These are phyloP conservation scores for Chrysoporthe puriensis DNA, from an alignment of 2,329 filamentous ascomycete genomes.

Conservation along the genomic window DNA sequence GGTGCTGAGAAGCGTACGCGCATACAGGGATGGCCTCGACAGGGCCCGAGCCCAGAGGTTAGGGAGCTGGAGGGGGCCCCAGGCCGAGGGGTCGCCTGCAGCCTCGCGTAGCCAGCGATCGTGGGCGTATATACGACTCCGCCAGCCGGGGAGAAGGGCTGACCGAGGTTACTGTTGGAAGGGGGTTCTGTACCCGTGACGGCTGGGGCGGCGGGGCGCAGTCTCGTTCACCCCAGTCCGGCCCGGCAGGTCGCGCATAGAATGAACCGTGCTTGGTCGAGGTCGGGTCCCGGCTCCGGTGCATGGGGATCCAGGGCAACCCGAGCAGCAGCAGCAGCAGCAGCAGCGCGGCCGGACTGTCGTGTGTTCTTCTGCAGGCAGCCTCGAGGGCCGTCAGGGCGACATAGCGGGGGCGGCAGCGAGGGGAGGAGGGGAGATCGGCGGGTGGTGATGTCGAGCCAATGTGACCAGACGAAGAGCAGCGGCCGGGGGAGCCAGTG, in stretches of 20 bases:
- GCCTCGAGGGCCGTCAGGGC: neutral
- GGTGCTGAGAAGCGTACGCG: conserved; percentile 4
- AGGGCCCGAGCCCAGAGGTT: too few relatives aligned
- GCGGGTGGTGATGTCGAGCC: neutral
- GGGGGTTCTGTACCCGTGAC: conserved; percentile 6
- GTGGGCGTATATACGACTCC: conserved; percentile 13
- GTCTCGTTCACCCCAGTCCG: neutral
- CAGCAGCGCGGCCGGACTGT: neutral
- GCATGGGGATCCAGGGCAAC: neutral
- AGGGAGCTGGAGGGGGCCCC: conserved; percentile 12
- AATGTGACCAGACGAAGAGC: neutral
- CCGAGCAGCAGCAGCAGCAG: neutral
- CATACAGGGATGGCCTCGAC: conserved; percentile 2
- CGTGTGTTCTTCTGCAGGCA: neutral
- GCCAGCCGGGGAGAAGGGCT: neutral
- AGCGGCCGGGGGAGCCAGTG: neutral
- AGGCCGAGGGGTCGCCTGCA: conserved; percentile 17
- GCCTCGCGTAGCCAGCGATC: conserved; percentile 8
- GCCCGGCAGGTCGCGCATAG: neutral
- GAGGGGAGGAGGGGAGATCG: neutral
- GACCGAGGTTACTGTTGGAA: neutral
- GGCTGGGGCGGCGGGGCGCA: neutral
- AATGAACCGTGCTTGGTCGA: neutral
- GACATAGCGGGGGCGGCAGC: neutral
- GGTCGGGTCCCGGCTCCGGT: neutral